phyloP scores from a whole-genome alignment of 345 rosid genomes.

The Salix udensis region DNA sequence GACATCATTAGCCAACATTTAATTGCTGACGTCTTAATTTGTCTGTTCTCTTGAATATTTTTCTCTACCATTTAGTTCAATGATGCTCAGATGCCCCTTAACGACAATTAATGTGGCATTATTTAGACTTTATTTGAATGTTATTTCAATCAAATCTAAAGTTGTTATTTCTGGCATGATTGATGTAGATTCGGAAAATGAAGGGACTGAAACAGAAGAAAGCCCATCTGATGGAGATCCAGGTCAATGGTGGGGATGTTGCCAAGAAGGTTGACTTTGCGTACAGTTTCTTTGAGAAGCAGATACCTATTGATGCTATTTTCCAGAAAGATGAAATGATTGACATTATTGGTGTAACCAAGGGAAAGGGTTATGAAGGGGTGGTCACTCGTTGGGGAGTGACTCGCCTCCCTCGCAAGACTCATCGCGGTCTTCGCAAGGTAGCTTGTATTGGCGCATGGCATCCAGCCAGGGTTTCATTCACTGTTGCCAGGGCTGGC shows the following conservation, averaged over 20 bases:
- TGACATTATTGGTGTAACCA: conserved; percentile 76
- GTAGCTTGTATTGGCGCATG: conserved; percentile 97
- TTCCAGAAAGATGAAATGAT: conserved; percentile 91
- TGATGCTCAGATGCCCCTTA: background rate
- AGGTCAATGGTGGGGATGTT: conserved; percentile 72
- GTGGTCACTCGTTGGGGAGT: conserved; percentile 94
- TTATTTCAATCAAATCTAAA: background rate
- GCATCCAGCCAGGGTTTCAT: conserved; percentile 93
- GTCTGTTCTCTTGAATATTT: background rate
- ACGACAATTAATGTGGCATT: background rate
- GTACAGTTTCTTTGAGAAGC: conserved; percentile 76
- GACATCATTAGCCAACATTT: background rate
- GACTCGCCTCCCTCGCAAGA: conserved; percentile 86
- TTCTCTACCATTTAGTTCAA: background rate
- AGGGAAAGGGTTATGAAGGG: conserved; percentile 88
- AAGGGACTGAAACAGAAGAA: conserved; percentile 90
- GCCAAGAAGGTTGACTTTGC: conserved; percentile 79
- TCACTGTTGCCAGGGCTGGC: conserved; percentile 90
- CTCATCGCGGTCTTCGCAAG: conserved; percentile 88
- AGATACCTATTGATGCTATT: conserved; percentile 60
- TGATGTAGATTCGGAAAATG: conserved; percentile 69
- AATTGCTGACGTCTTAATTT: background rate
- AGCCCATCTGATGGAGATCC: conserved; percentile 82
- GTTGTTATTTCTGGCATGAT: background rate
- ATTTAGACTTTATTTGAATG: background rate